A percentile compares a stretch with the other conserved stretches of the same genome.
phyloP scores from a whole-genome alignment of 75 land plant genomes.

The Pseudotsuga menziesii region DNA sequence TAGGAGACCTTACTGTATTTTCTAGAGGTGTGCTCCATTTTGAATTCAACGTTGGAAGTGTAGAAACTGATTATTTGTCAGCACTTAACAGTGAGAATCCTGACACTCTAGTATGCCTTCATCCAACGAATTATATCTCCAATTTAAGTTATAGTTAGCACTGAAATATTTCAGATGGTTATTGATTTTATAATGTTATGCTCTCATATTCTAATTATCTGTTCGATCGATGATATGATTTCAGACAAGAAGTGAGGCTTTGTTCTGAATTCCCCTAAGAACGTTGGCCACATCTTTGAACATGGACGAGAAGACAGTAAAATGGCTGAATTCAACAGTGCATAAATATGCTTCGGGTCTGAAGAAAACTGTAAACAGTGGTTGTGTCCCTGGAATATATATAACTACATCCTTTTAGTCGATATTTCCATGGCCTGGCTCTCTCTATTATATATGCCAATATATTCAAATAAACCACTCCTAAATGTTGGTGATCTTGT shows the following conservation, averaged over 20 bases:
- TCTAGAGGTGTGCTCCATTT: conserved; percentile 15
- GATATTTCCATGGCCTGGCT: too few species aligned
- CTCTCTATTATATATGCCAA: too few species aligned
- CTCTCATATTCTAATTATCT: neutral
- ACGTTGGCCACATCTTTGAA: neutral
- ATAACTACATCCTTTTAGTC: neutral
- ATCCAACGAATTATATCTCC: too few species aligned
- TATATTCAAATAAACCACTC: too few species aligned
- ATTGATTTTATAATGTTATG: too few species aligned
- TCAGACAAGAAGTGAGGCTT: neutral
- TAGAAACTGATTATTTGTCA: conserved; percentile 10
- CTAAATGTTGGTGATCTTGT: too few species aligned
- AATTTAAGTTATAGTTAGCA: too few species aligned
- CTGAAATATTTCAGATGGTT: too few species aligned
- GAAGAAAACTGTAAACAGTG: neutral
- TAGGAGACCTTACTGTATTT: conserved; percentile 22
- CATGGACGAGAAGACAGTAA: neutral
- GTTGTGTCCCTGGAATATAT: neutral
- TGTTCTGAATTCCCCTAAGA: neutral
- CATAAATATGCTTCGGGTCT: neutral
- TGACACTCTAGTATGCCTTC: conserved; percentile 10
- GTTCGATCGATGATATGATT: neutral
- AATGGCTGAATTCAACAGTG: neutral
- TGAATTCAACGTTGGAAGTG: conserved; percentile 13
- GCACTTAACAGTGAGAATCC: conserved; percentile 19